phyloP scores from a whole-genome alignment of 441 rosid species.

The Raphanus hybrid region DNA sequence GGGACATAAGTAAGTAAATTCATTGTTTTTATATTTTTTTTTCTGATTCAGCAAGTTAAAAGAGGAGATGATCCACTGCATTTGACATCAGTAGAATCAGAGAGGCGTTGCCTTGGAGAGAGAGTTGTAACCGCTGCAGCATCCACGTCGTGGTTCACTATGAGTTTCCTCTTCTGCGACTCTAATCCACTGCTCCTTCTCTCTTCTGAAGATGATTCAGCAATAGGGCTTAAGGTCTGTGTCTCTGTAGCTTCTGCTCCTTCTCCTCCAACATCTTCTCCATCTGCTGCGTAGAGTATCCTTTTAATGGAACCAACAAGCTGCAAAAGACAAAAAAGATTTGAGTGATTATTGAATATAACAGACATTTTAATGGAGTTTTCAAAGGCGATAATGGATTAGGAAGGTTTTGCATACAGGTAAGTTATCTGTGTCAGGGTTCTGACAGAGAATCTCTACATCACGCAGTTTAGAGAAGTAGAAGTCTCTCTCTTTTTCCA shows the following conservation, averaged over 20 bases:
- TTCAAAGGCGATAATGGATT: not conserved
- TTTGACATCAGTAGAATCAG: conserved; percentile 89
- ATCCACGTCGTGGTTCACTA: conserved; percentile 74
- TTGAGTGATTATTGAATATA: not conserved
- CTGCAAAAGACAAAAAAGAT: conserved; percentile 46
- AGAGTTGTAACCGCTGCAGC: conserved; percentile 65
- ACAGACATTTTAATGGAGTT: not conserved
- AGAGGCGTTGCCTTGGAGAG: conserved; percentile 87
- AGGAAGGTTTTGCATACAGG: conserved; percentile 51
- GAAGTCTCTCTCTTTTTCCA: conserved; percentile 97
- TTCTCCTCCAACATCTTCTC: conserved; percentile 56
- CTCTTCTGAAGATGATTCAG: conserved; percentile 68
- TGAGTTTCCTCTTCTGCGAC: conserved; percentile 74
- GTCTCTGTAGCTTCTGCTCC: conserved; percentile 52
- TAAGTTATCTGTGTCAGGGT: conserved; percentile 62
- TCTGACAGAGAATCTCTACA: conserved; percentile 87
- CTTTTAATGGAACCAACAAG: conserved; percentile 79
- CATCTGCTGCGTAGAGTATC: conserved; percentile 81
- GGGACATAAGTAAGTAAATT: not conserved
- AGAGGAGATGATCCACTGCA: conserved; percentile 85
- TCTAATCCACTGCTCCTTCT: conserved; percentile 52
- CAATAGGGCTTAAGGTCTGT: conserved; percentile 78
- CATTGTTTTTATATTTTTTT: not conserved
- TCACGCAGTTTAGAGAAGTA: conserved; percentile 90
- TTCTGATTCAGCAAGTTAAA: conserved; percentile 68